These are phyloP conservation scores for Rhizopogon sp. DNA, from an alignment of 768 basidiomycete species.

Conservation along the genomic window DNA sequence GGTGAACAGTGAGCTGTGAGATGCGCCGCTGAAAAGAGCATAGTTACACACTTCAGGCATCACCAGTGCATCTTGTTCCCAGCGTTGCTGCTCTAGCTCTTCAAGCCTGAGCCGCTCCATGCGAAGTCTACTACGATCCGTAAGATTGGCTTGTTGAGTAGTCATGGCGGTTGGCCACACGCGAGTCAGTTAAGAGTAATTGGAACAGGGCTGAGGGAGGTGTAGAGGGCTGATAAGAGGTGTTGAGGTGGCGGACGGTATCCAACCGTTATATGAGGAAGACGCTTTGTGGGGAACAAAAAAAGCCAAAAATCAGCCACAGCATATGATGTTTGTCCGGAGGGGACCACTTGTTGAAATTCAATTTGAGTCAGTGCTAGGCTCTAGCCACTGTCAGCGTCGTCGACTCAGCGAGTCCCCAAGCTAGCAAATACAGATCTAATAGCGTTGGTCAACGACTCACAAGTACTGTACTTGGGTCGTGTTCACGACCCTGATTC, in stretches of 20 bases:
- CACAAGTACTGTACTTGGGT: no score
- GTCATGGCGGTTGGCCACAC: background rate
- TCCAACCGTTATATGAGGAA: slow-evolving; percentile 1
- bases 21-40: background rate
- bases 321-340: background rate
- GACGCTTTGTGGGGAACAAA: slow-evolving; percentile 1
- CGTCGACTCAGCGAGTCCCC: background rate
- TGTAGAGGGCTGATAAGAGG: background rate
- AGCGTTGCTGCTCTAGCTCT: slow-evolving; percentile 47
- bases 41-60: slow-evolving; percentile 45
- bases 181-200: background rate
- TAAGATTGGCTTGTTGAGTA: slow-evolving; percentile 13
- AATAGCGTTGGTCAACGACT: no score
- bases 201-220: background rate
- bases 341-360: slow-evolving; percentile 3
- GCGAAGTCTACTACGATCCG: slow-evolving; percentile 42
- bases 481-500: no score
- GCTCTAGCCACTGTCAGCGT: no score
- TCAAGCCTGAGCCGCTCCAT: slow-evolving; percentile 41
- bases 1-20: background rate
- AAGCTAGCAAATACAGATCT: no score
- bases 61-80: slow-evolving; percentile 52
- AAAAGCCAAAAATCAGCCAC: background rate
- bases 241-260: background rate
- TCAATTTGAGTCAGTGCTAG: background rate